These are phyloP conservation scores for Beta macrorhiza DNA, from an alignment of 179 eudicot genomes.

Conservation along the genomic window DNA sequence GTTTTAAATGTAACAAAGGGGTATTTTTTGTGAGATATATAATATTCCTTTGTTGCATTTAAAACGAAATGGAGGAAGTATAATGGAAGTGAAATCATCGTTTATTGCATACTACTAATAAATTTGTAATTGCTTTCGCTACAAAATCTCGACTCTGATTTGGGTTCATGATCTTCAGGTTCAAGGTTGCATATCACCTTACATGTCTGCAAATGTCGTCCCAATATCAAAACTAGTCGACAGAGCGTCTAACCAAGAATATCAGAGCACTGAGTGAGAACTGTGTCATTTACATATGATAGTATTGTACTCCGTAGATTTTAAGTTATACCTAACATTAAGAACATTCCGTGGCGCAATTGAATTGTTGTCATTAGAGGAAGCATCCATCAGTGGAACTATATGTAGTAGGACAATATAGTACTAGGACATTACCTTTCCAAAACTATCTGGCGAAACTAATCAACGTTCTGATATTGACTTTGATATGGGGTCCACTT, in stretches of 20 bases:
- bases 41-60: too few relatives aligned
- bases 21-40: too few relatives aligned
- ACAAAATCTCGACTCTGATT: background rate
- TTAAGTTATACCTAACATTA: background rate
- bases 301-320: background rate
- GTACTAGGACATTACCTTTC: too few relatives aligned
- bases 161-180: conserved; percentile 40
- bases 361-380: background rate
- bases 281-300: background rate
- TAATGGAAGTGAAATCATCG: background rate
- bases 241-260: too few relatives aligned
- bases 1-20: too few relatives aligned
- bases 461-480: too few relatives aligned
- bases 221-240: conserved; percentile 21
- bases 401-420: too few relatives aligned
- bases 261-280: too few relatives aligned
- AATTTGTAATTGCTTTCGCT: background rate
- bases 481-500: too few relatives aligned
- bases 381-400: background rate
- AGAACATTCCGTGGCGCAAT: background rate
- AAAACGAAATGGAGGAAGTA: too few relatives aligned
- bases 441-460: too few relatives aligned
- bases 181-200: conserved; percentile 68
- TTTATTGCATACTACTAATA: background rate
- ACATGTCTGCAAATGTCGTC: conserved; percentile 63